A percentile compares a stretch with the other conserved stretches of the same genome.
Evolutionary conservation across 176 grass and related monocot genomes (phyloP).

Genomic region (Aegilops tauschii): DNA sequence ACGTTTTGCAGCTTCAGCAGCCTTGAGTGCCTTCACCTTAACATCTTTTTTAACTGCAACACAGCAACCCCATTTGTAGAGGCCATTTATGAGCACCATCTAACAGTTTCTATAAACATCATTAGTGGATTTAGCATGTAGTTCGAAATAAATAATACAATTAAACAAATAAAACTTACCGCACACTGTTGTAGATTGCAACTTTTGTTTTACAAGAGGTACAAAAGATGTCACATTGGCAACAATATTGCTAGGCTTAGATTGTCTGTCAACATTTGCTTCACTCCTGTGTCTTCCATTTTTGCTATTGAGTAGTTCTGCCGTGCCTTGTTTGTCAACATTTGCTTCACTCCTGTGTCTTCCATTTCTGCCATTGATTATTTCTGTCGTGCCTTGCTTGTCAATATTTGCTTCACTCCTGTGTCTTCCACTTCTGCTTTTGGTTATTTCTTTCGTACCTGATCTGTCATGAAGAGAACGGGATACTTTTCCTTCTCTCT

Average conservation of each 20-base stretch:
- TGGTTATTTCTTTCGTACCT: too few species aligned
- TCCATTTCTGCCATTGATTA: conserved; percentile 23
- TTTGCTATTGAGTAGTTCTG: conserved; percentile 26
- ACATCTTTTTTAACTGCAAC: conserved; percentile 62
- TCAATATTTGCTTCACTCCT: conserved; percentile 15
- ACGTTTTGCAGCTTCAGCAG: conserved; percentile 57
- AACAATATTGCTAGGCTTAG: conserved; percentile 53
- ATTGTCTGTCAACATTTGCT: conserved; percentile 33
- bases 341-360: conserved; percentile 26
- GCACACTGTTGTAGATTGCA: conserved; percentile 28
- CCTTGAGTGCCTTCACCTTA: conserved; percentile 68
- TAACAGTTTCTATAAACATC: background rate
- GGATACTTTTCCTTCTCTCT: conserved; percentile 25
- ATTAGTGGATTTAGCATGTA: background rate
- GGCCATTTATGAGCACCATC: background rate
- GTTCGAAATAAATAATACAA: background rate
- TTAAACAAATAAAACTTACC: conserved; percentile 36
- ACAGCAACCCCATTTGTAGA: background rate
- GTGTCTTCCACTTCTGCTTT: conserved; percentile 31
- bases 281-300: conserved; percentile 23
- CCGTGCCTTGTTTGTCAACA: conserved; percentile 22
- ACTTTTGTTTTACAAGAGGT: conserved; percentile 57
- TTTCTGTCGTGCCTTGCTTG: conserved; percentile 4
- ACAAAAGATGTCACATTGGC: conserved; percentile 59
- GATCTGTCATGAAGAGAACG: conserved; percentile 31